Evolutionary conservation across 1,284 basidiomycete genomes (phyloP).

Genomic region (Phellinidium pouzarii): DNA sequence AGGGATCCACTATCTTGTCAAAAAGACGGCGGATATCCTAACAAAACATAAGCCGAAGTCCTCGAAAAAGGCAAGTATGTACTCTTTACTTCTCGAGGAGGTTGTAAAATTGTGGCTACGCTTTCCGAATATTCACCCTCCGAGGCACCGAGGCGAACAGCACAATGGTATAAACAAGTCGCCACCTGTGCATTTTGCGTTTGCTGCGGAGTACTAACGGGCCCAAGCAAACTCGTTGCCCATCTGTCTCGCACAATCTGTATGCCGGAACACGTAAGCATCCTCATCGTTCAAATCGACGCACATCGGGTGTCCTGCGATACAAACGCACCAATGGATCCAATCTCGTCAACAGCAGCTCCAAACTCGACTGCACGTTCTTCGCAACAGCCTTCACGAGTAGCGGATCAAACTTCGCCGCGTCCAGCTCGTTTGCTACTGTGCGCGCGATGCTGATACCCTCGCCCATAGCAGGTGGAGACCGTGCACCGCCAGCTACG

Average conservation of each 20-base stretch:
- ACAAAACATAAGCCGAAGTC: neutral
- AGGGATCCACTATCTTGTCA: slow-evolving; percentile 58
- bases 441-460: slow-evolving; percentile 71
- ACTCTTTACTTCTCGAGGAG: slow-evolving; percentile 51
- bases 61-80: slow-evolving; percentile 2
- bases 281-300: neutral
- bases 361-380: slow-evolving; percentile 60
- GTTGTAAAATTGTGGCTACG: slow-evolving; percentile 53
- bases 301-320: neutral
- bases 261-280: neutral
- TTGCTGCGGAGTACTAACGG: slow-evolving; percentile 73
- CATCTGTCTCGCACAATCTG: slow-evolving; percentile 75
- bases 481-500: slow-evolving; percentile 57
- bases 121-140: slow-evolving; percentile 63
- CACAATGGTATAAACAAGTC: slow-evolving; percentile 74
- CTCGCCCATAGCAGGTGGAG: slow-evolving; percentile 69
- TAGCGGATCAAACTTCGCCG: slow-evolving; percentile 88
- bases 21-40: slow-evolving; percentile 59
- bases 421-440: slow-evolving; percentile 86
- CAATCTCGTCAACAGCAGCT: slow-evolving; percentile 52
- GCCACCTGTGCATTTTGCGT: slow-evolving; percentile 69
- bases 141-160: slow-evolving; percentile 61
- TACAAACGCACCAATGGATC: slow-evolving; percentile 56
- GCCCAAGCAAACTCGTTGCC: slow-evolving; percentile 69
- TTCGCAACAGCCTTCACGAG: slow-evolving; percentile 75